A percentile compares a stretch with the other conserved stretches of the same genome.
phyloP scores from a whole-genome alignment of 805 yeast genomes.

The Wickerhamomyces bisporus region DNA sequence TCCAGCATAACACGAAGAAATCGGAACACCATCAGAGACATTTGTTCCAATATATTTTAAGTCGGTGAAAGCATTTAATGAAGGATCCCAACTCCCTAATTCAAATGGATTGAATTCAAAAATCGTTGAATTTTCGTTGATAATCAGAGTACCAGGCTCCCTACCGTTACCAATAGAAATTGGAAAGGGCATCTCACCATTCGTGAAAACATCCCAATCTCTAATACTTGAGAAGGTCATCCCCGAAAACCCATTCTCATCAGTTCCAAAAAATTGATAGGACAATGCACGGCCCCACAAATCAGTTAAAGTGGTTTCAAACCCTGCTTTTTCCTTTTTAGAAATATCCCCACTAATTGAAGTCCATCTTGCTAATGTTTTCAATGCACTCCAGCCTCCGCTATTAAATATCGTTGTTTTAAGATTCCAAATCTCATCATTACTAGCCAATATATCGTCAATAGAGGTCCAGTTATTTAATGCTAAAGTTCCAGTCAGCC shows the following conservation, averaged over 20 bases:
- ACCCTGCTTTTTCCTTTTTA: slow-evolving; percentile 59
- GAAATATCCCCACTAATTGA: slow-evolving; percentile 48
- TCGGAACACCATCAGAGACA: slow-evolving; percentile 54
- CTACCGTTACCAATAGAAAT: slow-evolving; percentile 61
- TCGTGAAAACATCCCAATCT: slow-evolving; percentile 53
- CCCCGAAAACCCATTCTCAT: slow-evolving; percentile 58
- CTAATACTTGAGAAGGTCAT: slow-evolving; percentile 54
- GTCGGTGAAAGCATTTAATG: slow-evolving; percentile 58
- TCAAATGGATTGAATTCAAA: slow-evolving; percentile 63
- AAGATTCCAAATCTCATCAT: slow-evolving; percentile 61
- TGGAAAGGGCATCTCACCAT: slow-evolving; percentile 69
- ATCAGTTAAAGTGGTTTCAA: slow-evolving; percentile 62
- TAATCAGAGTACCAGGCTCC: slow-evolving; percentile 49
- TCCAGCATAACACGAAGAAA: slow-evolving; percentile 53
- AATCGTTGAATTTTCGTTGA: slow-evolving; percentile 63
- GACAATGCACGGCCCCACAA: slow-evolving; percentile 77
- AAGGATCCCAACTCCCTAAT: slow-evolving; percentile 86
- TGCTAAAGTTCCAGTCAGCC: slow-evolving; percentile 68
- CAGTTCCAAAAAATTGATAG: slow-evolving; percentile 62
- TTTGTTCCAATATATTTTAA: slow-evolving; percentile 66
- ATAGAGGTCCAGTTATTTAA: slow-evolving; percentile 71
- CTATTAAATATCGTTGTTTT: slow-evolving; percentile 54
- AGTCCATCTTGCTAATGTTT: slow-evolving; percentile 48
- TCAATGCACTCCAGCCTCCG: slow-evolving; percentile 54
- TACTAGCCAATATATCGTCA: slow-evolving; percentile 44